Evolutionary conservation across 352 stramenopile genomes (phyloP).

Genomic region (Pythium aristosporum): DNA sequence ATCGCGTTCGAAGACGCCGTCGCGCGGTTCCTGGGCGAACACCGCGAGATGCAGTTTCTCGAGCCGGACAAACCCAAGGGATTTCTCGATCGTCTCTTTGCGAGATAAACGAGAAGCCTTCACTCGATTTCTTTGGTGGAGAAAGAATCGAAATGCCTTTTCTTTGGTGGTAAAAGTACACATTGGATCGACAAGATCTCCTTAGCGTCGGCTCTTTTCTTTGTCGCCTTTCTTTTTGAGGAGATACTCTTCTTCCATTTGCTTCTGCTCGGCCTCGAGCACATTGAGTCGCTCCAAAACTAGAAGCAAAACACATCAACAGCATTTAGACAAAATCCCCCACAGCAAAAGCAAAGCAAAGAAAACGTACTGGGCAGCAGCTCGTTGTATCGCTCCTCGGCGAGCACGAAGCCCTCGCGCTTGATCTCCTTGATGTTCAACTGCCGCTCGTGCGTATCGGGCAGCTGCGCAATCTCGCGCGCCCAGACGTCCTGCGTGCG

Average conservation of each 20-base stretch:
- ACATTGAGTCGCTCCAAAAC: constrained; percentile 79
- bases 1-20: constrained; percentile 89
- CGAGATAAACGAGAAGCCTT: constrained; percentile 27
- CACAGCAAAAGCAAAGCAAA: neutral
- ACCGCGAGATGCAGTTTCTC: constrained; percentile 86
- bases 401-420: constrained; percentile 73
- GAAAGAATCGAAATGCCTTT: neutral
- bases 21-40: constrained; percentile 87
- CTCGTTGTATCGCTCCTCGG: constrained; percentile 78
- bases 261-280: constrained; percentile 75
- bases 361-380: constrained; percentile 57
- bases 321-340: constrained; percentile 6
- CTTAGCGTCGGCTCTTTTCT: constrained; percentile 59
- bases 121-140: neutral
- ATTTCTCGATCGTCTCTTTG: constrained; percentile 76
- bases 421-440: constrained; percentile 88
- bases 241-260: constrained; percentile 73
- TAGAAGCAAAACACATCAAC: constrained; percentile 15
- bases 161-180: neutral
- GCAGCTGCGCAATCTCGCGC: constrained; percentile 47
- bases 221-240: constrained; percentile 77
- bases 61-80: constrained; percentile 80
- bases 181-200: neutral
- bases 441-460: constrained; percentile 66
- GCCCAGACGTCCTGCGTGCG: constrained; percentile 77